Evolutionary conservation across 495 filamentous ascomycete genomes (phyloP).

Genomic region (Neurospora discreta): DNA sequence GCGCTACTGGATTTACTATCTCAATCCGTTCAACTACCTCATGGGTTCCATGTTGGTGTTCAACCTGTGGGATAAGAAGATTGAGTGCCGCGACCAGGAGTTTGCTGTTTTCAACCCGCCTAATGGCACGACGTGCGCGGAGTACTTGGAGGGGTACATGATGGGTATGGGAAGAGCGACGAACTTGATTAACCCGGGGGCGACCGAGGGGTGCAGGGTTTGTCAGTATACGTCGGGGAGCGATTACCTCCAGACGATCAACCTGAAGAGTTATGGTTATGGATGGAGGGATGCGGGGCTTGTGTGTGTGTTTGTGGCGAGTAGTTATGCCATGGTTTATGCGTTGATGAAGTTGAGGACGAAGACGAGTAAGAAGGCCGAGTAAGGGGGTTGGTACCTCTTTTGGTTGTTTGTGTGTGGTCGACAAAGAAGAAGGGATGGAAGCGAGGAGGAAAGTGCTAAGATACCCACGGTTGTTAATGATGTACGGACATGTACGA

Average conservation of each 20-base stretch:
- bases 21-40: slow-evolving; percentile 46
- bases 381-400: too few relatives aligned
- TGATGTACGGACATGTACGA: neutral
- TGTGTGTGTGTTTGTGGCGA: slow-evolving; percentile 22
- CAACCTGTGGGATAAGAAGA: slow-evolving; percentile 9
- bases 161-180: slow-evolving; percentile 16
- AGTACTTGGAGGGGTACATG: slow-evolving; percentile 17
- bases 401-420: too few relatives aligned
- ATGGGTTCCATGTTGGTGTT: slow-evolving; percentile 30
- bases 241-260: slow-evolving; percentile 35
- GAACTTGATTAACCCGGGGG: slow-evolving; percentile 31
- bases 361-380: slow-evolving; percentile 21
- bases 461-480: neutral
- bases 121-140: slow-evolving; percentile 14
- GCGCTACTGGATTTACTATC: slow-evolving; percentile 37
- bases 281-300: slow-evolving; percentile 55
- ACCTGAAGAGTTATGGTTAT: slow-evolving; percentile 29
- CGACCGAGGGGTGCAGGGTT: slow-evolving; percentile 41
- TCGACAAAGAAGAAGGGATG: too few relatives aligned
- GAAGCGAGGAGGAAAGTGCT: neutral
- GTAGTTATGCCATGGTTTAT: slow-evolving; percentile 20
- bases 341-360: slow-evolving; percentile 21
- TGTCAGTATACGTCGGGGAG: slow-evolving; percentile 50
- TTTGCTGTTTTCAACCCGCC: slow-evolving; percentile 15
- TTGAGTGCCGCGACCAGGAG: slow-evolving; percentile 10